Evolutionary conservation across 2,329 filamentous ascomycete species (phyloP).

Genomic region (Bipolaris oryzae): DNA sequence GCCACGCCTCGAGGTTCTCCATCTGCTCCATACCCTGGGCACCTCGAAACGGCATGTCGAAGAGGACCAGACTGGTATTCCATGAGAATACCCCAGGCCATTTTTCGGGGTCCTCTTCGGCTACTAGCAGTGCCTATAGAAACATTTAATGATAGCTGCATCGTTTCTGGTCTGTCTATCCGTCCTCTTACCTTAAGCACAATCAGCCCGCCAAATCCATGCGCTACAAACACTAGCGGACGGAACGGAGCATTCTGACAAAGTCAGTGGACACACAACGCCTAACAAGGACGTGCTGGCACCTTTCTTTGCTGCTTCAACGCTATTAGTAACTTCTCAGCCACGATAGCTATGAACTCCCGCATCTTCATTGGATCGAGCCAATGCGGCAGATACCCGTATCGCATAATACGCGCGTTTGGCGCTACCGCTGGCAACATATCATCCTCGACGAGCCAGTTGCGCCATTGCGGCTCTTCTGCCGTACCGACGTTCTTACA

Average conservation of each 20-base stretch:
- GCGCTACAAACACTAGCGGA: slow-evolving; percentile 34
- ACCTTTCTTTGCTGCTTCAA: too few relatives aligned
- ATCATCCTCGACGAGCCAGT: too few relatives aligned
- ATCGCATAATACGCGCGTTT: slow-evolving; percentile 30
- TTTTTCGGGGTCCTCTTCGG: slow-evolving; percentile 15
- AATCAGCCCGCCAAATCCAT: slow-evolving; percentile 35
- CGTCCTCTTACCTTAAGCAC: slow-evolving; percentile 11
- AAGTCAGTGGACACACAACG: neutral
- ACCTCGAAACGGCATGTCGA: slow-evolving; percentile 36
- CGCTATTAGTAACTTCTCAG: too few relatives aligned
- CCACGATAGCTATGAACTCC: too few relatives aligned
- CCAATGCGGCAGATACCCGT: slow-evolving; percentile 30
- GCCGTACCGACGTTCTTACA: slow-evolving; percentile 33
- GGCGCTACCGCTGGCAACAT: too few relatives aligned
- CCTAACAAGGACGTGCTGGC: too few relatives aligned
- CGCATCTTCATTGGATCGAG: too few relatives aligned
- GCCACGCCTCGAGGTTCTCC: too few relatives aligned
- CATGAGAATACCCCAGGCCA: slow-evolving; percentile 29
- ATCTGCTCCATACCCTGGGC: slow-evolving; percentile 24
- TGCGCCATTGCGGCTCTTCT: slow-evolving; percentile 8
- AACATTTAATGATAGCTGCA: neutral
- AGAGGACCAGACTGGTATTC: slow-evolving; percentile 29
- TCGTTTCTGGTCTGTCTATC: slow-evolving; percentile 20
- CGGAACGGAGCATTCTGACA: slow-evolving; percentile 22
- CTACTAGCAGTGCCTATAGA: slow-evolving; percentile 25